Percentiles rank a stretch among this genome's conserved stretches.
Evolutionary conservation across 768 basidiomycete species (phyloP).

Genomic region (Lactarius sp.): DNA sequence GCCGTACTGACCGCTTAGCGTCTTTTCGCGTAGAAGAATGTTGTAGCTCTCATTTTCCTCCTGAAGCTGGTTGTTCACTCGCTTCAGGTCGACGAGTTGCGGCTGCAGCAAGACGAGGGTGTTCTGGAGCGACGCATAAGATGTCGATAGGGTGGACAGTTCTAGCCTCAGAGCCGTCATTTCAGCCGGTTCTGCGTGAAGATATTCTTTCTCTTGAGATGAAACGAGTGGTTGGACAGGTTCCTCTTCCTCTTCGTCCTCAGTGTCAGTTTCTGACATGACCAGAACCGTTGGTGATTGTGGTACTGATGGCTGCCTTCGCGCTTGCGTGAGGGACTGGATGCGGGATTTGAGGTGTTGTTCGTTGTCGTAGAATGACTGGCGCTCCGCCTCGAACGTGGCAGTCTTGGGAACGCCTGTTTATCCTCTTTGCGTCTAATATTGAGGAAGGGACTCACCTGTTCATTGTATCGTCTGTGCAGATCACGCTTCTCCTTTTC

Average conservation of each 20-base stretch:
- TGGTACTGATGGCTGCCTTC: slow-evolving; percentile 43
- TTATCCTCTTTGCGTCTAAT: slow-evolving; percentile 15
- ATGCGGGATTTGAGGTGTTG: slow-evolving; percentile 91
- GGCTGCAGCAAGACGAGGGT: slow-evolving; percentile 80
- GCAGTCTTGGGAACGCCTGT: slow-evolving; percentile 47
- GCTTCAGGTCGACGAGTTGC: slow-evolving; percentile 81
- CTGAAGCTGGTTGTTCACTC: slow-evolving; percentile 81
- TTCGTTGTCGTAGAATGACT: slow-evolving; percentile 89
- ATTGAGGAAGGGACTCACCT: slow-evolving; percentile 44
- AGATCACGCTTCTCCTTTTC: slow-evolving; percentile 86
- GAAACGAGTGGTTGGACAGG: slow-evolving; percentile 28
- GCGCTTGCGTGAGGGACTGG: slow-evolving; percentile 65
- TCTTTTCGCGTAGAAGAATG: slow-evolving; percentile 87
- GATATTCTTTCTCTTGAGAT: slow-evolving; percentile 53
- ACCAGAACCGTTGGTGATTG: slow-evolving; percentile 30
- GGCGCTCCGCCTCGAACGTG: slow-evolving; percentile 88
- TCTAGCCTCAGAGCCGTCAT: slow-evolving; percentile 81
- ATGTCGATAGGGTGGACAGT: slow-evolving; percentile 80
- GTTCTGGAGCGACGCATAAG: slow-evolving; percentile 76
- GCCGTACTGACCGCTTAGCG: slow-evolving; percentile 84
- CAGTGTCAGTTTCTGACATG: slow-evolving; percentile 33
- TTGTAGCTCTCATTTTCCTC: slow-evolving; percentile 98
- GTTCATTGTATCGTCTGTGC: slow-evolving; percentile 81
- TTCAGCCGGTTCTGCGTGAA: slow-evolving; percentile 76
- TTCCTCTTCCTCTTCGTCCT: slow-evolving; percentile 41